Conservation (phyloP, 2,329 filamentous ascomycete genomes). For the Botryosphaeria dothidea region DNA sequence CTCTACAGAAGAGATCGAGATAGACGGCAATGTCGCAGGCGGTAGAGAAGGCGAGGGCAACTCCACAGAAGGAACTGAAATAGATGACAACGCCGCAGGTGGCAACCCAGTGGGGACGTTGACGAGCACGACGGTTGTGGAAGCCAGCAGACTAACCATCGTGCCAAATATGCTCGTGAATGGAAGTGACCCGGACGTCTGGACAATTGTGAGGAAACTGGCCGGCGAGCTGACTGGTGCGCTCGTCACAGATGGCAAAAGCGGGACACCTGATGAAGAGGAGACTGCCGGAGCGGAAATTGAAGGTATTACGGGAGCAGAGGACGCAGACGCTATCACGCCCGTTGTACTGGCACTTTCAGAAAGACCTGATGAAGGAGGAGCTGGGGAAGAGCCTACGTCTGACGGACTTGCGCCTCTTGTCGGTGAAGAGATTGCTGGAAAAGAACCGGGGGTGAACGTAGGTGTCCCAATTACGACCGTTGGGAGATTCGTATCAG, state of each 20-base stretch:
- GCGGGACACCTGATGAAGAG: background rate
- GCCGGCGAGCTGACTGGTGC: background rate
- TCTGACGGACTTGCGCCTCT: background rate
- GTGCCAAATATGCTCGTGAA: background rate
- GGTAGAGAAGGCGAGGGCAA: background rate
- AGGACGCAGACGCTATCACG: too few species aligned
- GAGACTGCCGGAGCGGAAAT: background rate
- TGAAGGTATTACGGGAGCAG: background rate
- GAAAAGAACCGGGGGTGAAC: background rate
- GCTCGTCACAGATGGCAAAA: background rate
- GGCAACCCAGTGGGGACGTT: background rate
- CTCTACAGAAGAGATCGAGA: background rate
- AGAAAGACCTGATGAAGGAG: too few species aligned
- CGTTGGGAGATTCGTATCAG: background rate
- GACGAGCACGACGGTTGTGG: background rate
- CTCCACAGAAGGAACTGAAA: too few species aligned
- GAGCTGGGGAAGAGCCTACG: background rate
- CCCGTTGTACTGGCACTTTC: too few species aligned
- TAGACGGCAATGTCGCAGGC: background rate
- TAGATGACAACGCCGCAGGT: background rate
- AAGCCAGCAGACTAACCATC: background rate
- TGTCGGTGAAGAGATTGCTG: background rate
- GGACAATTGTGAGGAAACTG: background rate
- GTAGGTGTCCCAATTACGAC: slow-evolving; percentile 8
- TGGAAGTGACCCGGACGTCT: background rate